These are phyloP conservation scores for Fagopyrum esculentum DNA, from an alignment of 148 eudicot species.

Conservation along the genomic window DNA sequence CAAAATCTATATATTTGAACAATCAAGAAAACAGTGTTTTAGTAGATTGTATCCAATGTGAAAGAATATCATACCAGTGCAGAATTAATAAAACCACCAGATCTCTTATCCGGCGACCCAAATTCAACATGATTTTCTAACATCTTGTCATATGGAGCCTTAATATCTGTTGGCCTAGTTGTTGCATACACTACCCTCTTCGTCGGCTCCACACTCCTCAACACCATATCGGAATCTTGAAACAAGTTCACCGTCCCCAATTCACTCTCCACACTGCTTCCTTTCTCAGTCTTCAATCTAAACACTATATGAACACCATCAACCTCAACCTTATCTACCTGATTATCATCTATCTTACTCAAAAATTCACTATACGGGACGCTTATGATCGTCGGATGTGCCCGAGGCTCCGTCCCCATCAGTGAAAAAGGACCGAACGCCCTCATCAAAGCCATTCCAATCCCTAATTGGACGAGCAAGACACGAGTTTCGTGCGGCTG, in stretches of 20 bases:
- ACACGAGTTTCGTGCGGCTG: conserved; percentile 70
- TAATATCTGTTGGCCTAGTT: conserved; percentile 66
- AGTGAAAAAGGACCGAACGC: conserved; percentile 56
- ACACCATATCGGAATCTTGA: conserved; percentile 55
- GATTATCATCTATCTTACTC: conserved; percentile 55
- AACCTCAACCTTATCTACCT: conserved; percentile 87
- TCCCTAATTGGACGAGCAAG: conserved; percentile 58
- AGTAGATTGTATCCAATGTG: background rate
- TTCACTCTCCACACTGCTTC: conserved; percentile 24
- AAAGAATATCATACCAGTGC: conserved; percentile 52
- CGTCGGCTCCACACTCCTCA: conserved; percentile 47
- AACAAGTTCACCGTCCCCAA: conserved; percentile 31
- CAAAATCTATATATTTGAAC: background rate
- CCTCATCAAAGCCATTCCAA: conserved; percentile 66
- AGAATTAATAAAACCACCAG: conserved; percentile 73
- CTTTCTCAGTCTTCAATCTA: conserved; percentile 52
- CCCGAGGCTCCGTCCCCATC: conserved; percentile 66
- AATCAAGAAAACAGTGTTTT: background rate
- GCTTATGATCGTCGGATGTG: conserved; percentile 45
- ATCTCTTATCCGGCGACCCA: conserved; percentile 88
- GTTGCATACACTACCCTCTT: conserved; percentile 68
- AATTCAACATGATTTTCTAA: conserved; percentile 74
- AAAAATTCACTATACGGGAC: conserved; percentile 87
- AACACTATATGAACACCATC: conserved; percentile 86
- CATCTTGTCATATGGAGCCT: conserved; percentile 90